These are phyloP conservation scores for Moniliophthora roreri DNA, from an alignment of 1,284 basidiomycete species.

Conservation along the genomic window DNA sequence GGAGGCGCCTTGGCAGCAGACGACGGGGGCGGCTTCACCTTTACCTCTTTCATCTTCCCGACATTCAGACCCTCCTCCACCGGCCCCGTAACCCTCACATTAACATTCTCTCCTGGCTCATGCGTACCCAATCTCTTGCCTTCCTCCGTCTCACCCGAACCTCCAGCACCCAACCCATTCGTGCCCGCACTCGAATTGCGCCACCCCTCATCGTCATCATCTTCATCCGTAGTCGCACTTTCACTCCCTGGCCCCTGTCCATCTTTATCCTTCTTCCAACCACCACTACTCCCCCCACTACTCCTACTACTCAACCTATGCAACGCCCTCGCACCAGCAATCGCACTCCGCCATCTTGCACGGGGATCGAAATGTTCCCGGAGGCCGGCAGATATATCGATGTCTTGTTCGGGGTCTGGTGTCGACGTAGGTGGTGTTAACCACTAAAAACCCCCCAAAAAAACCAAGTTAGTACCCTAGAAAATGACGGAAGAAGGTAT, in stretches of 20 bases:
- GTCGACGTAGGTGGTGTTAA: slow-evolving; percentile 54
- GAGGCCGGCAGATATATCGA: slow-evolving; percentile 52
- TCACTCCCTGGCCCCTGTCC: slow-evolving; percentile 19
- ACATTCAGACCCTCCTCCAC: slow-evolving; percentile 18
- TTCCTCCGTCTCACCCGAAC: not conserved
- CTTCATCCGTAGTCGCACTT: slow-evolving; percentile 20
- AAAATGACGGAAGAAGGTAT: slow-evolving; percentile 3
- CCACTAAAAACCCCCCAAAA: slow-evolving; percentile 58
- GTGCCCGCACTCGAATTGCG: not conserved
- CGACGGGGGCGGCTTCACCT: not conserved
- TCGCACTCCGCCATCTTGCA: slow-evolving; percentile 68
- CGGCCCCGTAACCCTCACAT: slow-evolving; percentile 33
- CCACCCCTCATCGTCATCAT: slow-evolving; percentile 30
- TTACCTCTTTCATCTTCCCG: slow-evolving; percentile 17
- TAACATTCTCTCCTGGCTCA: slow-evolving; percentile 27
- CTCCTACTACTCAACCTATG: slow-evolving; percentile 37
- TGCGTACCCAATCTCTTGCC: slow-evolving; percentile 20
- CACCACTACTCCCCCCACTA: slow-evolving; percentile 13
- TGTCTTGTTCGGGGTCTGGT: slow-evolving; percentile 64
- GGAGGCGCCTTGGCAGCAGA: not conserved
- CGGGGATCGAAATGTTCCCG: slow-evolving; percentile 78
- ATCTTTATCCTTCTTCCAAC: slow-evolving; percentile 11
- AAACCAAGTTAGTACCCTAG: slow-evolving; percentile 1
- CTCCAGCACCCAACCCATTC: slow-evolving; percentile 3
- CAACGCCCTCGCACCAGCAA: slow-evolving; percentile 59